phyloP scores from a whole-genome alignment of 2,329 filamentous ascomycete species.

The Fusarium vanettenii region DNA sequence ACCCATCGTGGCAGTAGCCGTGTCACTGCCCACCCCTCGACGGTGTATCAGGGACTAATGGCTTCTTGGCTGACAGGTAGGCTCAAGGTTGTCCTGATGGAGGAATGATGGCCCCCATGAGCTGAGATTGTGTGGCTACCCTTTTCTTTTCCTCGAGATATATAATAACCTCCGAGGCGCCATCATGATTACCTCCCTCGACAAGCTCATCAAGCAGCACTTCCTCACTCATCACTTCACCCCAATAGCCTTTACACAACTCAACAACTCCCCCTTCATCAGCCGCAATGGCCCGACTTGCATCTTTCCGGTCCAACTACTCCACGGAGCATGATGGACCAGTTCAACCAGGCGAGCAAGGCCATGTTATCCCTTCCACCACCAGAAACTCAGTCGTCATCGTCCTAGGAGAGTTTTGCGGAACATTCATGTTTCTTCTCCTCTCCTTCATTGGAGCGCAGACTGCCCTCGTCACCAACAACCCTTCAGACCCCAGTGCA shows the following conservation, averaged over 20 bases:
- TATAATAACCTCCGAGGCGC: conserved; percentile 23
- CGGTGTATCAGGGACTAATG: conserved; percentile 18
- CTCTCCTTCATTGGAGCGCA: conserved; percentile 55
- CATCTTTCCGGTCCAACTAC: conserved; percentile 19
- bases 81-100: conserved; percentile 21
- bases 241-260: not conserved
- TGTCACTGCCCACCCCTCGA: conserved; percentile 6
- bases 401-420: conserved; percentile 62
- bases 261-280: not conserved
- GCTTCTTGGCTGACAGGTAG: conserved; percentile 6
- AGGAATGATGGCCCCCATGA: conserved; percentile 13
- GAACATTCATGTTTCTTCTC: conserved; percentile 65
- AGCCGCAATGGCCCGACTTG: conserved; percentile 25
- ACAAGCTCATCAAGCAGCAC: conserved; percentile 7
- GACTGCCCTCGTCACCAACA: conserved; percentile 50
- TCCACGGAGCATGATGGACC: conserved; percentile 26
- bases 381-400: conserved; percentile 53
- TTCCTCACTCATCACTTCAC: not conserved
- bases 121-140: not conserved
- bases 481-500: conserved; percentile 38
- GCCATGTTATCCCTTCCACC: conserved; percentile 10
- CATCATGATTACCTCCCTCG: conserved; percentile 2
- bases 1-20: not conserved
- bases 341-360: not conserved
- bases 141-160: conserved; percentile 14